phyloP scores from a whole-genome alignment of 768 basidiomycete species.

The Agaricus bisporus region DNA sequence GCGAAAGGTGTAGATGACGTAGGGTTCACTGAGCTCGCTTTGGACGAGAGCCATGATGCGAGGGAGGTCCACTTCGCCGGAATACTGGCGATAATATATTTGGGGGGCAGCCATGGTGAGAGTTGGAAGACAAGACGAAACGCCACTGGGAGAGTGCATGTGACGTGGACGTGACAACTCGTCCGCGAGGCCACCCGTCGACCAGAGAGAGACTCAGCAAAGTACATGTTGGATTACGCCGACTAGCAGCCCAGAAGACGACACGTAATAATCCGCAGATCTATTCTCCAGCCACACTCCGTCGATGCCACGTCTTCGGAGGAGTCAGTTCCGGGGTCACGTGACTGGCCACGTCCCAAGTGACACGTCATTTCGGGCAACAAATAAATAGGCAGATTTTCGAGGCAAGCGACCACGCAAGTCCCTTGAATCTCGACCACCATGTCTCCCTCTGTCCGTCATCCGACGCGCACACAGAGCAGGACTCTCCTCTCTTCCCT shows the following conservation, averaged over 20 bases:
- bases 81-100: constrained; percentile 67
- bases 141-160: constrained; percentile 12
- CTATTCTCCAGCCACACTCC: too few species aligned
- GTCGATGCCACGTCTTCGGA: constrained; percentile 5
- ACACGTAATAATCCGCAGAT: neutral
- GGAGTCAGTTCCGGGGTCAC: constrained; percentile 14
- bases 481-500: constrained; percentile 51
- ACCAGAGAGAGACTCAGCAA: too few species aligned
- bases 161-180: neutral
- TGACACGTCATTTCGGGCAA: constrained; percentile 31
- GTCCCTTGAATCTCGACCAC: constrained; percentile 26
- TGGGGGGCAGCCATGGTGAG: constrained; percentile 18
- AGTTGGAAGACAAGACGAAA: constrained; percentile 12
- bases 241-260: neutral
- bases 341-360: constrained; percentile 33
- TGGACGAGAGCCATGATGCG: constrained; percentile 86
- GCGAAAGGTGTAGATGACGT: constrained; percentile 92
- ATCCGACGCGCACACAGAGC: constrained; percentile 54
- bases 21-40: constrained; percentile 91
- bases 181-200: too few species aligned
- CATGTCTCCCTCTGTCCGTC: constrained; percentile 34
- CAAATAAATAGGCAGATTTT: constrained; percentile 25
- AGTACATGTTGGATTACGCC: too few species aligned
- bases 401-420: constrained; percentile 9
- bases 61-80: constrained; percentile 71